Evolutionary conservation across 257 asterid genomes (phyloP), one percentile per base, ranked within the genome.

Genomic region (Lavandula angustifolia): DNA sequence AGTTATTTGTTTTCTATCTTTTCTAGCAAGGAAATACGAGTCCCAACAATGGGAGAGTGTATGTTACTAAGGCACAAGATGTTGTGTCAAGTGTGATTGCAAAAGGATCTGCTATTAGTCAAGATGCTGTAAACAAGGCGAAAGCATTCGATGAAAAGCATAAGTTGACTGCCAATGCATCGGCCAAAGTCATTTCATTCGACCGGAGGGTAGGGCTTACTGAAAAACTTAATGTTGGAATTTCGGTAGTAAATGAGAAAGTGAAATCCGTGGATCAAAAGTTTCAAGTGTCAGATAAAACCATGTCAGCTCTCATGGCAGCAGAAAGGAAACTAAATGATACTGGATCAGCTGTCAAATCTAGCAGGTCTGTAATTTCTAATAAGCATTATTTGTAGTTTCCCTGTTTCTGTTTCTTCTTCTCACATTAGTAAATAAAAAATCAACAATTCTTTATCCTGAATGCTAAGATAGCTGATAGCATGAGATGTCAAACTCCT

Each of bases 261-360:
- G 95, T 92, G 71, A 92, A 87, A 75, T 89, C 97, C 18, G 95
- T 89, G 62, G 99, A 89, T 72, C 95, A 87, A 77, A 89, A 74
- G 80, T 89, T 89, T 75, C 97, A 92, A 77, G 96, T 92, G 54
- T 92, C 99, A 3, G 97, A 89, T 70, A 92, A 89, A 80, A 90
- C 99, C 27, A 84, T 89, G 94, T 92, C 99, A 47, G 99, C 97
- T 64, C 63, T 92, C 60, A 55, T 89, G 89, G 96, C 96, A 38
- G 97, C 99, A 22, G 99, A 92, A 69, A 82, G 95, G 72, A 92
- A 89, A 78, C 38, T 89, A 75, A 92, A 89, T 69, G 82, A 84
- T 76, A 92, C 99, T 59, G 99, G 99, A 60, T 82, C 99, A 59
- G 99, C 96, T 68, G 97, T 92, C 79, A 92, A 89, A 78, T 84